Evolutionary conservation across 352 stramenopile species (phyloP).

Genomic region (Halophytophthora polymorphica): DNA sequence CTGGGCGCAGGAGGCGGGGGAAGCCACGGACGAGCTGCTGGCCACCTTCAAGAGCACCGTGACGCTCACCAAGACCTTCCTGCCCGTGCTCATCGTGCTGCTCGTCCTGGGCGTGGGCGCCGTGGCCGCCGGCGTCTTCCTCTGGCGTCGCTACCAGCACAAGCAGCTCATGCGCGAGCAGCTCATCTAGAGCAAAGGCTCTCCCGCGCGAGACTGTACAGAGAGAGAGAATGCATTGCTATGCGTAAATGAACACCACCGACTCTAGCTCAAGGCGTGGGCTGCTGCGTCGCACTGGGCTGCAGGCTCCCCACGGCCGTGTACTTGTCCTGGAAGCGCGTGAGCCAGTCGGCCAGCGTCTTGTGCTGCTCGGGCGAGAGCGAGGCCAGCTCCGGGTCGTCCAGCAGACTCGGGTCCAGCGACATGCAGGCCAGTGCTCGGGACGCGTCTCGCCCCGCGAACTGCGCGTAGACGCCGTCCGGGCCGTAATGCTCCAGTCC

Average conservation of each 20-base stretch:
- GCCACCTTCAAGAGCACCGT: constrained; percentile 52
- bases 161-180: constrained; percentile 19
- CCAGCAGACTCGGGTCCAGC: constrained; percentile 87
- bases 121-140: constrained; percentile 37
- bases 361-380: constrained; percentile 85
- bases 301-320: constrained; percentile 75
- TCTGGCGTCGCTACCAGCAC: constrained; percentile 36
- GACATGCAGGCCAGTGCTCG: constrained; percentile 94
- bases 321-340: constrained; percentile 93
- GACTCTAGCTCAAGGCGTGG: neutral
- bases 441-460: constrained; percentile 93
- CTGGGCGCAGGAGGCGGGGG: constrained; percentile 49
- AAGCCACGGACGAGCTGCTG: constrained; percentile 34
- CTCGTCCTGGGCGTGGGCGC: constrained; percentile 42
- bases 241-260: constrained; percentile 1
- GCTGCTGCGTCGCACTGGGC: constrained; percentile 5
- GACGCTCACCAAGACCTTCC: constrained; percentile 39
- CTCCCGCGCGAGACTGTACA: neutral
- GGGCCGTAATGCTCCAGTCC: constrained; percentile 90
- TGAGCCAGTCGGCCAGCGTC: constrained; percentile 92
- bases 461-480: constrained; percentile 88
- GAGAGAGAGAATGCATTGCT: constrained; percentile 2
- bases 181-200: constrained; percentile 29
- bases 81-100: constrained; percentile 59
- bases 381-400: constrained; percentile 76